These are phyloP conservation scores for Penicillium soppii DNA, from an alignment of 495 filamentous ascomycete species.

Conservation along the genomic window DNA sequence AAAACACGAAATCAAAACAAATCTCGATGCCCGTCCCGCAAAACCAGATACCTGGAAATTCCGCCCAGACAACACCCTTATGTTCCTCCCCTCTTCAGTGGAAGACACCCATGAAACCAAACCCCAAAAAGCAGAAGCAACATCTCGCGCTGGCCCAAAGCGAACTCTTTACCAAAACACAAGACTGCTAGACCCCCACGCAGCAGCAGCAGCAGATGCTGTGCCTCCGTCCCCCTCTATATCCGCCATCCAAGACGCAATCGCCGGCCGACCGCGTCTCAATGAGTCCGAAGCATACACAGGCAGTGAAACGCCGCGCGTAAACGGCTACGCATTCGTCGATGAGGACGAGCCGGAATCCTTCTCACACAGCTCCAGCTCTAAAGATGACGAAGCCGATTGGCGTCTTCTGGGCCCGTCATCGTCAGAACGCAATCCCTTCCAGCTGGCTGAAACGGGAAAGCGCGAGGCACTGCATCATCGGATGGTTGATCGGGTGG, in stretches of 20 bases:
- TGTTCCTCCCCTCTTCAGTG: conserved; percentile 74
- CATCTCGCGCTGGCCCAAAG: conserved; percentile 75
- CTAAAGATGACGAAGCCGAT: conserved; percentile 18
- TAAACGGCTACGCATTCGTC: conserved; percentile 93
- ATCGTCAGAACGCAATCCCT: conserved; percentile 73
- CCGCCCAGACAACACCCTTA: conserved; percentile 75
- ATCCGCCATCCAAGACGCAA: conserved; percentile 83
- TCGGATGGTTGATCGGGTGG: conserved; percentile 84
- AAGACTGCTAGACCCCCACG: conserved; percentile 49
- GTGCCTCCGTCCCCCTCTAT: conserved; percentile 75
- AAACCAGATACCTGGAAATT: conserved; percentile 75
- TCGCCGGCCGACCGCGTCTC: conserved; percentile 68
- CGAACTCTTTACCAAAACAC: conserved; percentile 83
- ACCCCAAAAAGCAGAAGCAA: conserved; percentile 62
- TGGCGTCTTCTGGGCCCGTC: conserved; percentile 52
- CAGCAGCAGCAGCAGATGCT: conserved; percentile 29
- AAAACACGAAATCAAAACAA: conserved; percentile 50
- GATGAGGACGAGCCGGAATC: conserved; percentile 68
- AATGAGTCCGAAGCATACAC: conserved; percentile 58
- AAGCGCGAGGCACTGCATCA: conserved; percentile 82
- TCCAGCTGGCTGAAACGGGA: conserved; percentile 73
- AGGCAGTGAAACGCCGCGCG: conserved; percentile 79
- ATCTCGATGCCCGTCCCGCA: conserved; percentile 68
- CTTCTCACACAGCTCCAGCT: conserved; percentile 2
- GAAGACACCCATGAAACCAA: conserved; percentile 67